These are phyloP conservation scores for Ensete glaucum DNA, from an alignment of 176 grass and related monocot species.

Conservation along the genomic window DNA sequence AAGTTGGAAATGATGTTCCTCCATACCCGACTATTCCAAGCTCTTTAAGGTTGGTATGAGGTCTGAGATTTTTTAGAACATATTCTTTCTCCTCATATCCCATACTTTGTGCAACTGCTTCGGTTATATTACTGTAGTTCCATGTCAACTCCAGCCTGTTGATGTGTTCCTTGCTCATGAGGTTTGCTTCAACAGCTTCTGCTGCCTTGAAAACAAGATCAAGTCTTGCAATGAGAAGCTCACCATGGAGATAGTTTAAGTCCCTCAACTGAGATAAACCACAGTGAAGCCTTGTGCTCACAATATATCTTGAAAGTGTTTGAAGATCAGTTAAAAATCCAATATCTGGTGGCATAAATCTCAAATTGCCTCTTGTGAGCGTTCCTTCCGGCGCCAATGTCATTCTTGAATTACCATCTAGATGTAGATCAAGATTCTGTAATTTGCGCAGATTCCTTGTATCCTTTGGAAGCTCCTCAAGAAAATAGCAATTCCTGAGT, in stretches of 20 bases:
- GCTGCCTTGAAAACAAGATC: background rate
- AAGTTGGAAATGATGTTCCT: slow-evolving; percentile 14
- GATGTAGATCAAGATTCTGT: slow-evolving; percentile 14
- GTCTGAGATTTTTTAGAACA: slow-evolving; percentile 15
- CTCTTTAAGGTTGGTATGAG: slow-evolving; percentile 18
- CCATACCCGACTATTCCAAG: slow-evolving; percentile 13
- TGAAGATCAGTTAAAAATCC: slow-evolving; percentile 15
- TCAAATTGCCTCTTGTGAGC: background rate
- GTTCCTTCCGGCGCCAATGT: slow-evolving; percentile 7
- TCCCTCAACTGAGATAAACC: slow-evolving; percentile 14
- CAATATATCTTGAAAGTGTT: slow-evolving; percentile 12
- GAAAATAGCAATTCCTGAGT: slow-evolving; percentile 31
- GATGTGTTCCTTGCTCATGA: slow-evolving; percentile 11
- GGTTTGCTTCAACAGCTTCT: slow-evolving; percentile 4
- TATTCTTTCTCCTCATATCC: background rate
- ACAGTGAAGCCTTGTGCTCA: background rate
- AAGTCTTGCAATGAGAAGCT: slow-evolving; percentile 12
- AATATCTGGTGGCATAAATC: slow-evolving; percentile 18
- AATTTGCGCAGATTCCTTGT: slow-evolving; percentile 22
- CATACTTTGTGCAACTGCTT: background rate
- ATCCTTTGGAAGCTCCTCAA: slow-evolving; percentile 31
- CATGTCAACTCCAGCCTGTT: slow-evolving; percentile 8
- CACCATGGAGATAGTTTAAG: slow-evolving; percentile 17
- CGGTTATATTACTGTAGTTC: background rate
- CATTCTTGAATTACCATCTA: background rate